Conservation (phyloP, 1,284 basidiomycete species). For the Cutaneotrichosporon mucoides region DNA sequence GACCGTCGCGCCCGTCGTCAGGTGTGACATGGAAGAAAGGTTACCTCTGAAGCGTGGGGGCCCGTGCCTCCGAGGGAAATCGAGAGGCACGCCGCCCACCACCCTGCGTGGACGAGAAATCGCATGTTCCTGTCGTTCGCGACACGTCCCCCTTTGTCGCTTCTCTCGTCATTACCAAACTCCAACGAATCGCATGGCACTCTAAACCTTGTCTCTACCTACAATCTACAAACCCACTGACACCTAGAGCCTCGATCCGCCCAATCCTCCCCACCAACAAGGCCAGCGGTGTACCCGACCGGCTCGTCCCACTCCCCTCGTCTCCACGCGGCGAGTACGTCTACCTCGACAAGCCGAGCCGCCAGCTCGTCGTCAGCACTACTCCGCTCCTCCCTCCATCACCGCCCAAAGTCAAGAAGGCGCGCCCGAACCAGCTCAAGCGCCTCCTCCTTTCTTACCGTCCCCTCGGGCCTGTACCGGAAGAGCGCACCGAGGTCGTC, state of each 20-base stretch:
- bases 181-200: too few species aligned
- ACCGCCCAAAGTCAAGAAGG: background rate
- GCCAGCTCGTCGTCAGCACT: slow-evolving; percentile 8
- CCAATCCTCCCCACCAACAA: background rate
- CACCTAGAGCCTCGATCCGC: background rate
- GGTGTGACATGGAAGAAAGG: background rate
- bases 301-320: slow-evolving; percentile 6
- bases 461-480: slow-evolving; percentile 7
- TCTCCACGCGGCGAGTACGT: slow-evolving; percentile 5
- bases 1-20: background rate
- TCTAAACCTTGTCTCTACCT: too few species aligned
- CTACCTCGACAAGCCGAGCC: slow-evolving; percentile 10
- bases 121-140: too few species aligned
- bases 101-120: too few species aligned
- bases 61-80: too few species aligned
- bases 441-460: slow-evolving; percentile 6
- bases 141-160: too few species aligned
- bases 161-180: too few species aligned
- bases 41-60: too few species aligned
- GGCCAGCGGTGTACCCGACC: background rate
- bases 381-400: slow-evolving; percentile 5
- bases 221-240: background rate
- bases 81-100: too few species aligned
- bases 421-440: background rate
- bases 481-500: slow-evolving; percentile 1